Conservation (phyloP, 2,329 filamentous ascomycete genomes). For the Incumbomyces lentus region DNA sequence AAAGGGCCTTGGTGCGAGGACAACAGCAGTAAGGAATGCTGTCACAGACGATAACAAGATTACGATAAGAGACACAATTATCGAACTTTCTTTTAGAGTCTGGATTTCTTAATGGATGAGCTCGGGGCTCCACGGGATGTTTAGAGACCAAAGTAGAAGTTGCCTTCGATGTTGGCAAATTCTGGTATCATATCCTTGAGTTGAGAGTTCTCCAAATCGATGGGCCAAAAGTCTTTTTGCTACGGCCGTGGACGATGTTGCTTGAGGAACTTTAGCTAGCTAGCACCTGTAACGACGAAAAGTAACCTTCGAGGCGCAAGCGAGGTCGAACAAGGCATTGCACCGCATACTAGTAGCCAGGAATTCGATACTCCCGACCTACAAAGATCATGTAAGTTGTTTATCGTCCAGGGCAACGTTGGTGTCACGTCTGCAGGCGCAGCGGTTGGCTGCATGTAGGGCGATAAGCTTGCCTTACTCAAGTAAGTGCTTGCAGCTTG, state of each 20-base stretch:
- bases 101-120: neutral
- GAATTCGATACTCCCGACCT: neutral
- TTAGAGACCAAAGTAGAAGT: neutral
- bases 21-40: too few relatives aligned
- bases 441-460: slow-evolving; percentile 5
- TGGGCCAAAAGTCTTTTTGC: too few relatives aligned
- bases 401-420: slow-evolving; percentile 5
- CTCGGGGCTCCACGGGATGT: neutral
- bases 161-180: neutral
- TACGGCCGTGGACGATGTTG: neutral
- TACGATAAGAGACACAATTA: too few relatives aligned
- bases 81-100: neutral
- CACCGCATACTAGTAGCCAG: neutral
- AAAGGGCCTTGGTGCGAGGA: neutral
- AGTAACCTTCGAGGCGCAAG: neutral
- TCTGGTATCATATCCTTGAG: neutral
- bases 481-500: neutral
- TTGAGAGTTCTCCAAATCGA: too few relatives aligned
- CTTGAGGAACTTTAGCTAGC: neutral
- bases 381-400: slow-evolving; percentile 2
- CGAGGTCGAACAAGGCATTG: neutral
- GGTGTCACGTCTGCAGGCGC: neutral
- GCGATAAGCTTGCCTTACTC: neutral
- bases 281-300: slow-evolving; percentile 1
- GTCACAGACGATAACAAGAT: too few relatives aligned